Conservation (phyloP, 345 rosid genomes). For the Hibiscus syriacus region DNA sequence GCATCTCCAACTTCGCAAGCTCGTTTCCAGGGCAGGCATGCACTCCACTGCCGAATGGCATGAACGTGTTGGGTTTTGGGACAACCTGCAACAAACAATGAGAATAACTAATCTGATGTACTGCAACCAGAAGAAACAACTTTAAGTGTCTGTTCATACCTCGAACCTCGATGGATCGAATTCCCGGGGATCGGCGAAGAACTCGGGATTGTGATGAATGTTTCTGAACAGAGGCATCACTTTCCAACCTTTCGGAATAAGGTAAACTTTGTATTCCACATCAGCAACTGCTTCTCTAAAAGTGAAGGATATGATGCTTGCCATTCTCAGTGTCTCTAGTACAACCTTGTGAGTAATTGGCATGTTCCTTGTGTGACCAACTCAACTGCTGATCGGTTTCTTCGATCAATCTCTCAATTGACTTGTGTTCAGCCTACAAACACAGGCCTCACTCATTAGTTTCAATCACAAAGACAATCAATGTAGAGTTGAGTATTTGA, state of each 20-base stretch:
- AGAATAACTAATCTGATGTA: not conserved
- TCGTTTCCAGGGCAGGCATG: too few relatives aligned
- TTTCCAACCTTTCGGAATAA: too few relatives aligned
- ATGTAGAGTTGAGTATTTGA: too few relatives aligned
- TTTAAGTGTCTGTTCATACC: slow-evolving; percentile 34
- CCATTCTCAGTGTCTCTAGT: slow-evolving; percentile 63
- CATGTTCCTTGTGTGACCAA: slow-evolving; percentile 64
- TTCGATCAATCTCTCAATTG: slow-evolving; percentile 24
- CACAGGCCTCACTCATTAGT: not conserved
- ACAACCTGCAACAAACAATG: slow-evolving; percentile 28
- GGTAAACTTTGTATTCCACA: too few relatives aligned
- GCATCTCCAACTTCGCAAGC: slow-evolving; percentile 78
- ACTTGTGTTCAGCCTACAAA: slow-evolving; percentile 49
- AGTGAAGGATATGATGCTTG: too few relatives aligned
- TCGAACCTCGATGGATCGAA: slow-evolving; percentile 71
- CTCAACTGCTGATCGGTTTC: slow-evolving; percentile 27
- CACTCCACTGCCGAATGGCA: slow-evolving; percentile 85
- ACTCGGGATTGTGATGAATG: too few relatives aligned
- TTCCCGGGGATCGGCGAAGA: slow-evolving; percentile 58
- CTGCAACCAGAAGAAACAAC: not conserved
- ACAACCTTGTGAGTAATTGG: slow-evolving; percentile 46
- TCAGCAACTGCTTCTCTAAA: too few relatives aligned
- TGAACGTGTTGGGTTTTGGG: slow-evolving; percentile 53
- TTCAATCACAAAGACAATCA: slow-evolving; percentile 12
- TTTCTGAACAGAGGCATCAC: too few relatives aligned